Base-by-base conservation (phyloP, 805 yeast species). In the Wickerhamomyces bovis region DNA sequence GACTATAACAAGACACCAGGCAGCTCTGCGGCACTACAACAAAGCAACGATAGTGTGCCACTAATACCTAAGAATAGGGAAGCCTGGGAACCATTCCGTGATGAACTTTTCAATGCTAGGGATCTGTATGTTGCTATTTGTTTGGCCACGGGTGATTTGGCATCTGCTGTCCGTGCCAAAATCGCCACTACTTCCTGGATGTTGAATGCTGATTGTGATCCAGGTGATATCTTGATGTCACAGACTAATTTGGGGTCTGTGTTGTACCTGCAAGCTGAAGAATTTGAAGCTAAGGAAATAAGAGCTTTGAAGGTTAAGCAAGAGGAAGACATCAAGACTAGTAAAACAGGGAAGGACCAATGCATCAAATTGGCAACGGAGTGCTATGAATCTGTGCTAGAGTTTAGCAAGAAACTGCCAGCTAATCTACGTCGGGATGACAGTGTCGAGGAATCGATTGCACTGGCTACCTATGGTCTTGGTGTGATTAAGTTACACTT, bases 401-500 rank as follows among this genome's bases (percentile, higher is more conserved):
- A 61, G 10, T 69, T 69, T 36, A 63, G 75, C 2, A 72, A 72
- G 49, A 65, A 69, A 39, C 55, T 75, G 20, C 70, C 71, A 2
- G 57, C 68, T 23, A 48, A 54, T 44, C 36, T 60, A 13, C 60
- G 71, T 41, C 58, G 67, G 15, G 75, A 72, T 42, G 62, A 63
- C 11, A 66, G 69, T 7, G 64, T 84, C 12, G 74, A 77, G 28
- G 88, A 85, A 52, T 79, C 85, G 1, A 80, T 85, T 38, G 94
- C 95, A 0, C 70, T 90, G 61, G 80, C 96, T 0, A 80, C 89
- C 0, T 90, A 85, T 60, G 95, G 96, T 0, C 70, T 87, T 38
- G 98, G 97, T 2, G 95, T 89, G 6, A 73, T 88, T 11, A 73
- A 77, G 39, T 65, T 83, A n/a, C 87, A 86, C 55, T 59, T 70